Evolutionary conservation across 2,329 filamentous ascomycete genomes (phyloP).

Genomic region (Lachnellula suecica): DNA sequence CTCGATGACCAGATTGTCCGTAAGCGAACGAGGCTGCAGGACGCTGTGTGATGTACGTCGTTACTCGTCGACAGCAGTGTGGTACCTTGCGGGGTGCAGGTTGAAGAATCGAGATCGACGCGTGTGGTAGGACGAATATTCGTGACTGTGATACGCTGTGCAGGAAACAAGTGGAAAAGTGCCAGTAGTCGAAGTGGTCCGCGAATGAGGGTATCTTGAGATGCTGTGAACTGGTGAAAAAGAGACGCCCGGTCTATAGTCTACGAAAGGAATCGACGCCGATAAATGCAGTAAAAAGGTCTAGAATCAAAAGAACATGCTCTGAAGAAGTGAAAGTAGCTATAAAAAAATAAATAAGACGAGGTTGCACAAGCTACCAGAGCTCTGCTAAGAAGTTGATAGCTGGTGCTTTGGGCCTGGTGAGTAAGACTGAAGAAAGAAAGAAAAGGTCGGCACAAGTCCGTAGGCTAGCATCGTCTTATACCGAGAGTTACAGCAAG

Average conservation of each 20-base stretch:
- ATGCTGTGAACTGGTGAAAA: slow-evolving; percentile 8
- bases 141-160: slow-evolving; percentile 15
- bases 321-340: slow-evolving; percentile 2
- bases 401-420: slow-evolving; percentile 28
- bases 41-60: slow-evolving; percentile 16
- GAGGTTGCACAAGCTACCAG: slow-evolving; percentile 41
- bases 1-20: slow-evolving; percentile 3
- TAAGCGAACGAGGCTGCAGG: slow-evolving; percentile 19
- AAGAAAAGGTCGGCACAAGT: slow-evolving; percentile 3
- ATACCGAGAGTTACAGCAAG: slow-evolving; percentile 12
- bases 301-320: slow-evolving; percentile 14
- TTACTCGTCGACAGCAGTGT: slow-evolving; percentile 15
- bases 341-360: slow-evolving; percentile 21
- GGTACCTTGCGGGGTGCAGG: slow-evolving; percentile 1
- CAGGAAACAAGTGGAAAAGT: slow-evolving; percentile 6
- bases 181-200: slow-evolving; percentile 5
- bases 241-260: slow-evolving; percentile 26
- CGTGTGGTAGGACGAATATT: slow-evolving; percentile 8
- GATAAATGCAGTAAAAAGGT: slow-evolving; percentile 12
- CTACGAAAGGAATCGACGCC: slow-evolving; percentile 20
- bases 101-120: slow-evolving; percentile 11
- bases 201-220: slow-evolving; percentile 24
- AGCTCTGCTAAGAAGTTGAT: slow-evolving; percentile 40
- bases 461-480: slow-evolving; percentile 14
- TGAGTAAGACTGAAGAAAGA: slow-evolving; percentile 28